Base-by-base conservation (phyloP, 371 early-diverging fungal species). In the Vairimorpha ceranae region DNA sequence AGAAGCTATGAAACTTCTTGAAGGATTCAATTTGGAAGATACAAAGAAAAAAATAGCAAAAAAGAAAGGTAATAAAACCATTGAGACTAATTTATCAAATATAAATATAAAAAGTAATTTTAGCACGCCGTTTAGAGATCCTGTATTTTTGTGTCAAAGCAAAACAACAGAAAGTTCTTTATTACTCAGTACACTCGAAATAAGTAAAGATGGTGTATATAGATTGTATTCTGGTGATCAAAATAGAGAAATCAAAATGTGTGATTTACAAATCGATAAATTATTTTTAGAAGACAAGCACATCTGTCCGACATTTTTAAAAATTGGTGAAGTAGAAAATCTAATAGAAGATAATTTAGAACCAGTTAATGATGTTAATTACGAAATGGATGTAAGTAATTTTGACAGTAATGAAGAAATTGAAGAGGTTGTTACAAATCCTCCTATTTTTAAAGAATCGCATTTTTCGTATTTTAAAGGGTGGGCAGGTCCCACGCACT, bases 1-100 rank as follows among this genome's bases (percentile, higher is more conserved):
- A 10, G 96, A 95, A 78, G 92, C 97, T 4, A 90, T 89, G 25
- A 90, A 90, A 80, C 87, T 98, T 29, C 46, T 82, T 27, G 79
- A 78, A 29, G 68, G 69, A 38, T 66, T 79, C n/a, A 70, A 70
- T 35, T 43, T 72, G 41, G 74, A 75, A 30, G 78, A 79, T 36
- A 61, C 65, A 10, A 74, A 69, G 43, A 73, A 78, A 58, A 70
- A 65, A 25, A 10, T 36, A 0, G 15, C 0, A 10, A 64, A 54
- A 43, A 70, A 65, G 30, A 65, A 74, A 64, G 58, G 56, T 17
- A 36, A 54, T 65, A 43, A 41, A 19, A 76, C 74, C 19, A 54
- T 74, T 15, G 75, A 75, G 48, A 70, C 64, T 23, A 67, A 71
- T 60, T 21, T 38, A 21, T 14, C 21, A 0, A 74, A 71, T 59